These are phyloP conservation scores for Ceratocystis albifundus DNA, from an alignment of 2,329 filamentous ascomycete species.

Conservation along the genomic window DNA sequence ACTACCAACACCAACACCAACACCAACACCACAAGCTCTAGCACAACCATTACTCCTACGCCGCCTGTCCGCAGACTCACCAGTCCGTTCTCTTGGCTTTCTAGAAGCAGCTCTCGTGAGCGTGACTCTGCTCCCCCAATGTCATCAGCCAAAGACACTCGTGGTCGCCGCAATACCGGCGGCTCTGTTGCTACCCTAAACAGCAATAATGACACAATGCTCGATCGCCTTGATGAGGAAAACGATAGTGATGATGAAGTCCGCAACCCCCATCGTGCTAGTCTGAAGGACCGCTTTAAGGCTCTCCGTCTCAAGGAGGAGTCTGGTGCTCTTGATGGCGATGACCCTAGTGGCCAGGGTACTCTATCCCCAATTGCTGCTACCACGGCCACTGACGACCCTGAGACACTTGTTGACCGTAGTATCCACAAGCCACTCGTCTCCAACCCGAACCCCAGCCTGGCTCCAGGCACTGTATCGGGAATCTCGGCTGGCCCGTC, in stretches of 20 bases:
- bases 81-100: slow-evolving; percentile 78
- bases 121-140: slow-evolving; percentile 41
- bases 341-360: slow-evolving; percentile 44
- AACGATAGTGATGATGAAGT: slow-evolving; percentile 33
- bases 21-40: slow-evolving; percentile 25
- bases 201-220: slow-evolving; percentile 71
- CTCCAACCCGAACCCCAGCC: slow-evolving; percentile 52
- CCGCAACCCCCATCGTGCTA: slow-evolving; percentile 40
- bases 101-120: slow-evolving; percentile 38
- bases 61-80: slow-evolving; percentile 59
- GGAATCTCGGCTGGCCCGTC: slow-evolving; percentile 68
- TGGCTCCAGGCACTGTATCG: slow-evolving; percentile 76
- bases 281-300: slow-evolving; percentile 69
- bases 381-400: slow-evolving; percentile 23
- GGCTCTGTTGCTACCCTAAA: slow-evolving; percentile 67
- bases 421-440: slow-evolving; percentile 39
- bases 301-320: slow-evolving; percentile 64
- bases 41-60: slow-evolving; percentile 26
- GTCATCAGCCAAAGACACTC: slow-evolving; percentile 40
- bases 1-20: slow-evolving; percentile 26
- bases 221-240: slow-evolving; percentile 66
- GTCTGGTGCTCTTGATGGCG: slow-evolving; percentile 41
- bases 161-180: slow-evolving; percentile 56
- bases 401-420: slow-evolving; percentile 24
- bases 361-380: slow-evolving; percentile 25